Base-by-base conservation (phyloP, 495 filamentous ascomycete species). In the Aspergillus sclerotioniger region DNA sequence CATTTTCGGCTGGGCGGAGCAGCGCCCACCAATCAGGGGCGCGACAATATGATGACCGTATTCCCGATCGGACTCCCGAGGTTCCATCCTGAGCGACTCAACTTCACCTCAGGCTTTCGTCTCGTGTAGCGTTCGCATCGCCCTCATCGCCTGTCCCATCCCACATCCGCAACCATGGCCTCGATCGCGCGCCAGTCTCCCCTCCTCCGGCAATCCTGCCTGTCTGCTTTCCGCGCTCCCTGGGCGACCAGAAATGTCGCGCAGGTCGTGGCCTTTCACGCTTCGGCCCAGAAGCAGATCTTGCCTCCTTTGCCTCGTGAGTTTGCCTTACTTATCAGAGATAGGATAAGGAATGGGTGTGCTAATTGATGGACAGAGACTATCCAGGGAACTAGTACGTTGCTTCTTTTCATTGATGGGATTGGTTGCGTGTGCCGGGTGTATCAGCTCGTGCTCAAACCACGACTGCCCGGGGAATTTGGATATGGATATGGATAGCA, bases 381-480 rank as follows among this genome's bases (percentile, higher is more conserved):
- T 41, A 82, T 95, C 57, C 71, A 90, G 44, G 90, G 90, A 81
- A 88, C 88, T 63, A 83, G 90, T 95, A 89, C 68, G 79, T 77
- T 51, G n/a, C n/a, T n/a, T n/a, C n/a, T n/a, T n/a, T n/a, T n/a
- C n/a, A n/a, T n/a, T n/a, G n/a, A n/a, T n/a, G n/a, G n/a, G n/a
- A n/a, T n/a, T n/a, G n/a, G n/a, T n/a, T n/a, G n/a, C n/a, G n/a
- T n/a, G n/a, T 12, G 17, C 45, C 41, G 2, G 37, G 41, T 37
- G 21, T n/a, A 19, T 16, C 8, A 31, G 8, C 25, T 32, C 12
- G 35, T 51, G n/a, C 16, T n/a, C 10, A 39, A 3, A 25, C 8
- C 44, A 25, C 29, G 10, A 59, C 25, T 28, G 16, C 17, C 28
- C 16, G 3, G 4, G 44, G 21, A 17, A 25, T 15, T 16, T 29